Percentiles rank a stretch among this genome's conserved stretches.
phyloP scores from a whole-genome alignment of 208 protist genomes.

The Perkinsela sp. region DNA sequence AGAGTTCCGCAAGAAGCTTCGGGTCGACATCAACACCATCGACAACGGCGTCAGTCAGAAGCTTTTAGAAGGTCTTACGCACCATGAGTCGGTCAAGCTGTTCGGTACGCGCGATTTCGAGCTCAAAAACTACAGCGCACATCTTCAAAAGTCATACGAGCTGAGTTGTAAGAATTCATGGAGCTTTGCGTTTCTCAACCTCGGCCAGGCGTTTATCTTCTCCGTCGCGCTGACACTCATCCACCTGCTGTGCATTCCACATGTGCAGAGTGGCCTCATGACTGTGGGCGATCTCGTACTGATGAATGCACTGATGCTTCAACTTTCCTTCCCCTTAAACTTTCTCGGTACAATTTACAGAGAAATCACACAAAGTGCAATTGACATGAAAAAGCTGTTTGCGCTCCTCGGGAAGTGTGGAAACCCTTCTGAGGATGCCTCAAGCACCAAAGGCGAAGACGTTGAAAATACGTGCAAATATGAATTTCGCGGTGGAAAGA shows the following conservation, averaged over 20 bases:
- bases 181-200: slow-evolving; percentile 64
- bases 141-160: slow-evolving; percentile 41
- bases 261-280: slow-evolving; percentile 39
- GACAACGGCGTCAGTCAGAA: slow-evolving; percentile 60
- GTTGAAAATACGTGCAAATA: not conserved
- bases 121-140: slow-evolving; percentile 16
- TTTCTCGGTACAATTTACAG: slow-evolving; percentile 80
- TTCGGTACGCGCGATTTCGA: slow-evolving; percentile 61
- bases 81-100: slow-evolving; percentile 82
- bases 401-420: slow-evolving; percentile 9
- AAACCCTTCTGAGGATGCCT: not conserved
- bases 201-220: slow-evolving; percentile 76
- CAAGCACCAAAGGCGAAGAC: not conserved
- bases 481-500: slow-evolving; percentile 27
- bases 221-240: slow-evolving; percentile 28
- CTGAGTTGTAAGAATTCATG: slow-evolving; percentile 30
- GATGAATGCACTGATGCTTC: slow-evolving; percentile 67
- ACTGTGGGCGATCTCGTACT: slow-evolving; percentile 76
- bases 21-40: slow-evolving; percentile 46
- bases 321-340: slow-evolving; percentile 85
- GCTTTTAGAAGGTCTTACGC: slow-evolving; percentile 69
- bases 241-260: slow-evolving; percentile 45
- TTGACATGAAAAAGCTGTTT: slow-evolving; percentile 80
- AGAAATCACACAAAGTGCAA: slow-evolving; percentile 58
- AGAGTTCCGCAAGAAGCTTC: slow-evolving; percentile 56